A percentile compares a stretch with the other conserved stretches of the same genome.
phyloP scores from a whole-genome alignment of 2,329 filamentous ascomycete species.

The Penicillium vulpinum region DNA sequence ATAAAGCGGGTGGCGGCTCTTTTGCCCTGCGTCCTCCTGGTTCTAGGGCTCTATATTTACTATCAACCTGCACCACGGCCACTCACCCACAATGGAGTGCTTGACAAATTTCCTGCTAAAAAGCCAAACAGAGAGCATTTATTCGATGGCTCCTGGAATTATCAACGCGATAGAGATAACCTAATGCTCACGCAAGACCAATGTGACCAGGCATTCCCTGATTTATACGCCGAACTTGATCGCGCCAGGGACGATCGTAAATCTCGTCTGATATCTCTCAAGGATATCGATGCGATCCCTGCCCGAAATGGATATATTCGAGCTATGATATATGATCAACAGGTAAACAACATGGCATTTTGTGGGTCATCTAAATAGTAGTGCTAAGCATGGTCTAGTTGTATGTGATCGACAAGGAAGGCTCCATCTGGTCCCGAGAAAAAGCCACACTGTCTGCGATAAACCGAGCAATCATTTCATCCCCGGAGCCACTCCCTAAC shows the following conservation, averaged over 20 bases:
- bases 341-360: background rate
- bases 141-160: constrained; percentile 14
- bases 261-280: constrained; percentile 13
- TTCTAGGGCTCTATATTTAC: background rate
- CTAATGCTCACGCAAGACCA: constrained; percentile 20
- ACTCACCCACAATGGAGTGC: background rate
- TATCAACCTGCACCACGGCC: background rate
- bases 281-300: constrained; percentile 21
- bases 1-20: background rate
- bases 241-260: constrained; percentile 25
- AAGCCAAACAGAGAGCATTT: background rate
- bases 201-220: constrained; percentile 29
- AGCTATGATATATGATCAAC: constrained; percentile 26
- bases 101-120: background rate
- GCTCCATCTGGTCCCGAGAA: constrained; percentile 18
- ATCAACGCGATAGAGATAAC: constrained; percentile 25
- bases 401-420: constrained; percentile 26
- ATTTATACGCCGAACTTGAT: constrained; percentile 28
- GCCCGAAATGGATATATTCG: constrained; percentile 29
- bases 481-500: constrained; percentile 37
- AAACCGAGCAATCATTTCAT: constrained; percentile 43
- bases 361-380: background rate
- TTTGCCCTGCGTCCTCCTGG: background rate
- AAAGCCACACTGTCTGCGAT: constrained; percentile 44
- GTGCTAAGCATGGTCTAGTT: constrained; percentile 15